These are phyloP conservation scores for Cinnamomum micranthum DNA, from an alignment of 164 flowering plant species.

Conservation along the genomic window DNA sequence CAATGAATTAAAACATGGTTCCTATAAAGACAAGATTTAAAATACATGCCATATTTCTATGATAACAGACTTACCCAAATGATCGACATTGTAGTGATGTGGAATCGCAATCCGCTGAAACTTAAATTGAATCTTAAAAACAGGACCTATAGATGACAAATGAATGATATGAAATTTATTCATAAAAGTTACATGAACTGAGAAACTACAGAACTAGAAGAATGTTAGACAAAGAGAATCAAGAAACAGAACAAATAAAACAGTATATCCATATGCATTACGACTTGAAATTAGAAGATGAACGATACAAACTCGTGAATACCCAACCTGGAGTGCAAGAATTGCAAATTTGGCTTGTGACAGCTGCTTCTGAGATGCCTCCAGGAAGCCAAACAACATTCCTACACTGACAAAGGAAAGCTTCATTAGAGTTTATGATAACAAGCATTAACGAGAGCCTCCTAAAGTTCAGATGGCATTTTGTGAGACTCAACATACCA, in stretches of 20 bases:
- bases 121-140: conserved; percentile 75
- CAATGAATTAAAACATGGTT: background rate
- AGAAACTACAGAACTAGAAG: background rate
- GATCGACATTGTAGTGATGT: conserved; percentile 61
- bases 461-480: background rate
- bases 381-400: conserved; percentile 99
- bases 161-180: background rate
- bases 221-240: background rate
- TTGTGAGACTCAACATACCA: background rate
- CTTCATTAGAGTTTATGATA: background rate
- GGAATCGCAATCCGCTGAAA: conserved; percentile 90
- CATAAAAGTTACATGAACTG: background rate
- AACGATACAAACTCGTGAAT: background rate
- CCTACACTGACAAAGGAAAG: conserved; percentile 58
- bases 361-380: conserved; percentile 69
- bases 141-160: conserved; percentile 53
- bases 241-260: background rate
- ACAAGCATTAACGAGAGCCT: background rate
- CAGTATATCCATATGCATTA: background rate
- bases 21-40: background rate
- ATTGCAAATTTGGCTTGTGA: conserved; percentile 62
- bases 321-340: conserved; percentile 71
- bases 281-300: background rate
- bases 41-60: background rate
- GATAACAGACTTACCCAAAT: conserved; percentile 57